phyloP scores from a whole-genome alignment of 441 rosid species.

The Populus hybrid region DNA sequence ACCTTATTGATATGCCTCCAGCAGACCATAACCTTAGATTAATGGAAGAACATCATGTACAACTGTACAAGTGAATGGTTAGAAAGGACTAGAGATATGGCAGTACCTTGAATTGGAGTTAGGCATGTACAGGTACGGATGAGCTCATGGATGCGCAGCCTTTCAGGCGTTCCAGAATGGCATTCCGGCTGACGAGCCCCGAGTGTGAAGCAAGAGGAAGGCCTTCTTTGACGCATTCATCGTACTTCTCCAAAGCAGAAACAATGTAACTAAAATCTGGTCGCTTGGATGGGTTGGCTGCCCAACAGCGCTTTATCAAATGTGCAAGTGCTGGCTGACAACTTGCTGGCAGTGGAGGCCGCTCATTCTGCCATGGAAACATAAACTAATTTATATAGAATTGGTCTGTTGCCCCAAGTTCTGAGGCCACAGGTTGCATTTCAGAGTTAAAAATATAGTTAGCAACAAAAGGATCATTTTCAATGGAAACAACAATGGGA shows the following conservation, averaged over 20 bases:
- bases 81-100: background rate
- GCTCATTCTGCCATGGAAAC: conserved; percentile 57
- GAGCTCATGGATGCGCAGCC: conserved; percentile 69
- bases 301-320: conserved; percentile 88
- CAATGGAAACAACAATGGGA: background rate
- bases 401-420: too few species aligned
- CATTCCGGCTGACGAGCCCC: conserved; percentile 57
- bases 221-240: conserved; percentile 85
- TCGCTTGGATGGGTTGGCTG: conserved; percentile 76
- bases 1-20: conserved; percentile 10
- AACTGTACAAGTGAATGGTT: conserved; percentile 25
- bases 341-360: conserved; percentile 89
- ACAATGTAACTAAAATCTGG: conserved; percentile 93
- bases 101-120: conserved; percentile 14
- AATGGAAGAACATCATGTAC: conserved; percentile 22
- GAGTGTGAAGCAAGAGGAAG: conserved; percentile 76
- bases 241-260: conserved; percentile 71
- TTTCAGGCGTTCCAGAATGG: conserved; percentile 64
- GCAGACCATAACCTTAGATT: conserved; percentile 17
- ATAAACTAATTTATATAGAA: background rate
- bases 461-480: background rate
- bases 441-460: background rate
- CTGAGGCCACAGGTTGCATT: too few species aligned
- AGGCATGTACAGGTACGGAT: conserved; percentile 72
- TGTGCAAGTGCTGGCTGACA: conserved; percentile 91